phyloP scores from a whole-genome alignment of 768 basidiomycete genomes.

The Mycena leptocephala region DNA sequence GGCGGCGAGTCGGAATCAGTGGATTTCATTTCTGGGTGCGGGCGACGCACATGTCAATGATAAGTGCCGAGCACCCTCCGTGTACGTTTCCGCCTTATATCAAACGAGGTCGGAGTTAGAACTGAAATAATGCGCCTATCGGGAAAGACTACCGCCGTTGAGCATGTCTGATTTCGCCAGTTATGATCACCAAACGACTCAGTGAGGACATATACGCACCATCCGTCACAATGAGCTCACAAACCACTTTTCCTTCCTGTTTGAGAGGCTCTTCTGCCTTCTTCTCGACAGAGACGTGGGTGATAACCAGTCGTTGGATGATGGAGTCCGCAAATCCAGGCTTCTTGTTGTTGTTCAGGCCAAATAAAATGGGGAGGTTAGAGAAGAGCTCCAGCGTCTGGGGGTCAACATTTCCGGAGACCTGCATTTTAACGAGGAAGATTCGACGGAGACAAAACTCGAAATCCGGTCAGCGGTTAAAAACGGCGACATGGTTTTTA shows the following conservation, averaged over 20 bases:
- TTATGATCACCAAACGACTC: not conserved
- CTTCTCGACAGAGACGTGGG: slow-evolving; percentile 40
- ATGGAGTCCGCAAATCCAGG: slow-evolving; percentile 38
- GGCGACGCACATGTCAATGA: slow-evolving; percentile 18
- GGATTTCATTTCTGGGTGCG: not conserved
- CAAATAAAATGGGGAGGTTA: slow-evolving; percentile 13
- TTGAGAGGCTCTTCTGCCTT: slow-evolving; percentile 47
- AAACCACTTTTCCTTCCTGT: slow-evolving; percentile 47
- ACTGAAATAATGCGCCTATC: too few relatives aligned
- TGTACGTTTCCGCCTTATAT: slow-evolving; percentile 23
- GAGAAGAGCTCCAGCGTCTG: slow-evolving; percentile 40
- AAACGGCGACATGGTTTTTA: too few relatives aligned
- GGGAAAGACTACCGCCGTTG: too few relatives aligned
- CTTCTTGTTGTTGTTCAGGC: not conserved
- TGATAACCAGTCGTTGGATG: slow-evolving; percentile 34
- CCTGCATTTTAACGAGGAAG: slow-evolving; percentile 9
- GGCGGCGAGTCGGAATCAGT: too few relatives aligned
- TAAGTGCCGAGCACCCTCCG: slow-evolving; percentile 23
- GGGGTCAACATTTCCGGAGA: slow-evolving; percentile 44
- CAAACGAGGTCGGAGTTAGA: too few relatives aligned
- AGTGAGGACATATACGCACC: too few relatives aligned
- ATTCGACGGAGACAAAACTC: not conserved
- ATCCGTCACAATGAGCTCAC: slow-evolving; percentile 42
- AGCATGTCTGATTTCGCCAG: slow-evolving; percentile 11
- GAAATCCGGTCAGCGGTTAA: too few relatives aligned